Percentiles rank a stretch among this genome's conserved stretches.
Evolutionary conservation across 768 basidiomycete genomes (phyloP).

Genomic region (Suillus occidentalis): DNA sequence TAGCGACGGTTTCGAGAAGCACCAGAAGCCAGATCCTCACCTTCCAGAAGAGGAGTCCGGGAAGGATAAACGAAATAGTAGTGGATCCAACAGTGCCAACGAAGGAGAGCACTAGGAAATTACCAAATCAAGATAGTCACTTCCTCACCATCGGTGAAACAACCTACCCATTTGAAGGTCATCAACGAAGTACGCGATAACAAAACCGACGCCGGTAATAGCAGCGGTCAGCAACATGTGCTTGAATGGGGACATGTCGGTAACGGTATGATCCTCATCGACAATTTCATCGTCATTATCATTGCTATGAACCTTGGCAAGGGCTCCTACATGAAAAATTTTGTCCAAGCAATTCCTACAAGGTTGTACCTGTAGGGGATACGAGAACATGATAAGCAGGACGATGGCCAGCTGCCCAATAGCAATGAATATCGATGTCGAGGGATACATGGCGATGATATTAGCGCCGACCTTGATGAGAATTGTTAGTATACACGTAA

Average conservation of each 20-base stretch:
- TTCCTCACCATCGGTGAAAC: neutral
- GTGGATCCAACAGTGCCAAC: slow-evolving; percentile 97
- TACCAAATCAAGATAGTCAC: slow-evolving; percentile 14
- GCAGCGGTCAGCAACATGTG: slow-evolving; percentile 67
- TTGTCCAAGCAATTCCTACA: slow-evolving; percentile 92
- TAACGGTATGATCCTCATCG: slow-evolving; percentile 49
- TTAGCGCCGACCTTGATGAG: slow-evolving; percentile 74
- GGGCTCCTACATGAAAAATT: slow-evolving; percentile 58
- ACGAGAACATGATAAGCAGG: slow-evolving; percentile 85
- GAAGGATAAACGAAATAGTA: slow-evolving; percentile 94
- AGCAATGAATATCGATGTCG: slow-evolving; percentile 89
- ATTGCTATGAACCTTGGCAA: slow-evolving; percentile 32
- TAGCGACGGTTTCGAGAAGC: slow-evolving; percentile 7
- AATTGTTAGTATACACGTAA: slow-evolving; percentile 1
- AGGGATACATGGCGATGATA: slow-evolving; percentile 93
- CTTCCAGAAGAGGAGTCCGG: slow-evolving; percentile 93
- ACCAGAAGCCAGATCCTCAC: slow-evolving; percentile 36
- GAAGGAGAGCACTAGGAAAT: slow-evolving; percentile 80
- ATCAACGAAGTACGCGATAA: slow-evolving; percentile 76
- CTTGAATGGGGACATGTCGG: slow-evolving; percentile 67
- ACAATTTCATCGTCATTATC: slow-evolving; percentile 47
- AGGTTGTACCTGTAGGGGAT: slow-evolving; percentile 93
- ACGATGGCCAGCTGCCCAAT: slow-evolving; percentile 93
- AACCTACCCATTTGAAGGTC: slow-evolving; percentile 72
- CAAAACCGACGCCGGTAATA: slow-evolving; percentile 66